phyloP scores from a whole-genome alignment of 371 early-diverging fungal genomes.

The Apophysomyces ossiformis region DNA sequence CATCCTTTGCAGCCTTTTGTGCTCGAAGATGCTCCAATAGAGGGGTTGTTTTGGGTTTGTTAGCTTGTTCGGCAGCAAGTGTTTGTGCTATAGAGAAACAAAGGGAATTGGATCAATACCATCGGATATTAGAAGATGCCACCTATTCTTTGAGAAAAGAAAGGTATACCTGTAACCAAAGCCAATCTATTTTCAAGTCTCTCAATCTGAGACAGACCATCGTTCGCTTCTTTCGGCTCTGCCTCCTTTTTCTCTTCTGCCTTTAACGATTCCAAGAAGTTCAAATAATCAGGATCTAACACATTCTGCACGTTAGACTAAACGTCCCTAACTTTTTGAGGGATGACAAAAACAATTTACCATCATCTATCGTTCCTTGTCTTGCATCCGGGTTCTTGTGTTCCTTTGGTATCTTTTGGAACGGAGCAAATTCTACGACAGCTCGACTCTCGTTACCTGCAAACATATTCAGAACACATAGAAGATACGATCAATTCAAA shows the following conservation, averaged over 20 bases:
- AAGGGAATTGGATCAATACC: neutral
- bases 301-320: neutral
- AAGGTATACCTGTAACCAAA: constrained; percentile 43
- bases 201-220: constrained; percentile 52
- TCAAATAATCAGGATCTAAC: constrained; percentile 76
- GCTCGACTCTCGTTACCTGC: constrained; percentile 73
- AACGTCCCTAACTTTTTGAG: neutral
- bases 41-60: constrained; percentile 69
- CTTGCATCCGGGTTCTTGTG: constrained; percentile 68
- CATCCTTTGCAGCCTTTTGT: constrained; percentile 68
- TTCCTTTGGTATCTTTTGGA: constrained; percentile 74
- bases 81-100: constrained; percentile 36
- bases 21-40: constrained; percentile 79
- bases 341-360: constrained; percentile 32
- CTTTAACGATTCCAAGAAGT: constrained; percentile 73
- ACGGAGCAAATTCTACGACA: constrained; percentile 83
- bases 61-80: constrained; percentile 51
- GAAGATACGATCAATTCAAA: too few species aligned
- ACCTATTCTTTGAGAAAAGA: too few species aligned
- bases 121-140: neutral
- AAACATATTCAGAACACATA: neutral
- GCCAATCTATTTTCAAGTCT: constrained; percentile 57
- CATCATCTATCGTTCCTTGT: constrained; percentile 79
- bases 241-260: constrained; percentile 46
- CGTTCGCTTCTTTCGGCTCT: constrained; percentile 37